phyloP scores from a whole-genome alignment of 495 filamentous ascomycete genomes.

The Tuber borchii region DNA sequence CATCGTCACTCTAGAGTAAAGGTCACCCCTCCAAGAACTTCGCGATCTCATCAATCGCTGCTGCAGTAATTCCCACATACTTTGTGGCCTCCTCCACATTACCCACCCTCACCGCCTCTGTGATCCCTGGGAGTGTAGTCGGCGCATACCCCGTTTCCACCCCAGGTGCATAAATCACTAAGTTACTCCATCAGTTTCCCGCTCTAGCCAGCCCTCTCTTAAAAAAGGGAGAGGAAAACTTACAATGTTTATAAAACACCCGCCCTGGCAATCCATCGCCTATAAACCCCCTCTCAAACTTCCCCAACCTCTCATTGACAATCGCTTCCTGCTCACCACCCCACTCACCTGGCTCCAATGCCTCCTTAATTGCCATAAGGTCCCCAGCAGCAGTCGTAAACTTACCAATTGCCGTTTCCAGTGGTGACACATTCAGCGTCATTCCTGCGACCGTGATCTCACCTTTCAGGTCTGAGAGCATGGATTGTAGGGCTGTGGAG shows the following conservation, averaged over 20 bases:
- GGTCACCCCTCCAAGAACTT: not conserved
- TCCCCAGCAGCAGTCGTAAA: not conserved
- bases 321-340: slow-evolving; percentile 18
- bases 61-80: slow-evolving; percentile 42
- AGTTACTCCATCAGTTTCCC: slow-evolving; percentile 1
- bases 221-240: slow-evolving; percentile 12
- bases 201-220: not conserved
- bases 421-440: not conserved
- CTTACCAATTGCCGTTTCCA: not conserved
- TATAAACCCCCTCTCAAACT: slow-evolving; percentile 41
- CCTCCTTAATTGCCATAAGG: slow-evolving; percentile 6
- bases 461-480: not conserved
- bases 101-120: slow-evolving; percentile 36
- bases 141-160: slow-evolving; percentile 41
- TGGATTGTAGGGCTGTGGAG: slow-evolving; percentile 19
- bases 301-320: slow-evolving; percentile 40
- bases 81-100: slow-evolving; percentile 32
- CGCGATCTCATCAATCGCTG: slow-evolving; percentile 21
- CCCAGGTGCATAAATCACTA: slow-evolving; percentile 32
- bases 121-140: slow-evolving; percentile 41
- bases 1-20: not conserved
- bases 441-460: not conserved
- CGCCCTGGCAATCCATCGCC: slow-evolving; percentile 39
- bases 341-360: slow-evolving; percentile 17
- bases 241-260: slow-evolving; percentile 43